Percentiles rank a stretch among this genome's conserved stretches.
phyloP scores from a whole-genome alignment of 768 basidiomycete species.

The Chlorophyllum brunneum region DNA sequence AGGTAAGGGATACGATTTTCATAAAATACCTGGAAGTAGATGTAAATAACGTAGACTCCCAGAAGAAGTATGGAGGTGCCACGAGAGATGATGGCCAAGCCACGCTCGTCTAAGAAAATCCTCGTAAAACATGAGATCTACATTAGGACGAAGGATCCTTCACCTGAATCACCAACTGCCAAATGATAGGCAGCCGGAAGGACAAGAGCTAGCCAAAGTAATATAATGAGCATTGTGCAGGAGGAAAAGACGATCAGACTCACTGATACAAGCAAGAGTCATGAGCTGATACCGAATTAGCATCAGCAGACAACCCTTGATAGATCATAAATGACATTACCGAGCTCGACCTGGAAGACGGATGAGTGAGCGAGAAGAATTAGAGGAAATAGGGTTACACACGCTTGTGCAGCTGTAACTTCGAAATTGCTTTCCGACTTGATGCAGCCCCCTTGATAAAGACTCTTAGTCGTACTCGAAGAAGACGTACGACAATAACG shows the following conservation, averaged over 20 bases:
- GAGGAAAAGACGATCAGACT: conserved; percentile 21
- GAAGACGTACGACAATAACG: neutral
- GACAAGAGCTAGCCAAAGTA: conserved; percentile 54
- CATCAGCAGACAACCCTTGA: neutral
- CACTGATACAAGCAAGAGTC: conserved; percentile 85
- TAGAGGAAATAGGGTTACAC: conserved; percentile 23
- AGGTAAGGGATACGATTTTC: neutral
- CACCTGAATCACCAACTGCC: conserved; percentile 22
- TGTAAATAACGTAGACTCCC: conserved; percentile 67
- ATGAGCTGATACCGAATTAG: conserved; percentile 47
- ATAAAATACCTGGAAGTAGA: conserved; percentile 65
- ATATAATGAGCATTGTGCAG: neutral
- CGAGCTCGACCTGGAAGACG: conserved; percentile 42
- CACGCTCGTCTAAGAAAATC: conserved; percentile 28
- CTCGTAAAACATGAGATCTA: conserved; percentile 17
- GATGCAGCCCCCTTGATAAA: conserved; percentile 54
- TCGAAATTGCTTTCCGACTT: conserved; percentile 71
- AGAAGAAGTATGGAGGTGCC: conserved; percentile 79
- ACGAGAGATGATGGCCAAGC: conserved; percentile 71
- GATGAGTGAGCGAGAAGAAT: conserved; percentile 8
- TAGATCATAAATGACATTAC: conserved; percentile 23
- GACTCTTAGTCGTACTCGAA: neutral
- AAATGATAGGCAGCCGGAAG: conserved; percentile 85
- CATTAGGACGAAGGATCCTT: conserved; percentile 16
- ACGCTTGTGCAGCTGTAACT: conserved; percentile 86